Base-by-base conservation (phyloP, 2,329 filamentous ascomycete species). In the Eutypella sp. region DNA sequence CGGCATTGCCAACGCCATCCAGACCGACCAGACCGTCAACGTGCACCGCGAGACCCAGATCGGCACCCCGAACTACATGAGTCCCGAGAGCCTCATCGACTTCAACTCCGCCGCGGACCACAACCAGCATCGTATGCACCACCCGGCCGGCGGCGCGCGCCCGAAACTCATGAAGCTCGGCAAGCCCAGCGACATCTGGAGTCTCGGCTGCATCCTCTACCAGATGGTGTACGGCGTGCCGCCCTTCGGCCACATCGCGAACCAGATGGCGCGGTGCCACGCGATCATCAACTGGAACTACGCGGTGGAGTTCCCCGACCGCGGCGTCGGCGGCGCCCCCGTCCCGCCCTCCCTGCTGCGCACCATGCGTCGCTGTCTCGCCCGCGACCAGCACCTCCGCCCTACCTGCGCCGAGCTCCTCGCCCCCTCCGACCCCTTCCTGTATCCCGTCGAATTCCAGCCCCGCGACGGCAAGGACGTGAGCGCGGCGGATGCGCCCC, bases 31-130 rank as follows among this genome's bases (percentile, higher is more conserved):
- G 67, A 99, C 93, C 0, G 87, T 96, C 66, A 99, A 99, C 57
- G 91, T 99, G 10, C 93, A 99, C 67, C 87, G 93, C 47, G 93
- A 99, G 63, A 88, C 85, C 10, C 90, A 97, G 68, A 84, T 97
- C 51, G 93, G 95, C 46, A 99, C 93, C 0, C 91, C 93, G 3
- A 99, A 95, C 66, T 99, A 96, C 73, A 99, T 99, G 93, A 95
- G 89, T 1, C 93, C 93, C 0, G 93, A 99, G 68, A 90, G 87
- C 2, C 78, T 99, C 41, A 83, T 95, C 63, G 93, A 97, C 67
- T 87, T 84, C 22, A 95, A 95, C 55, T 65, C 66, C 2, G 66
- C 65, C 20, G n/a, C 36, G n/a, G 19, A 16, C 19, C 36, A 11
- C n/a, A 16, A 39, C n/a, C 19, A 39, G 34, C 34, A 22, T 8